Evolutionary conservation across 306 rosid genomes (phyloP), one percentile per base, ranked within the genome.

Genomic region (Arachis hypogaea): DNA sequence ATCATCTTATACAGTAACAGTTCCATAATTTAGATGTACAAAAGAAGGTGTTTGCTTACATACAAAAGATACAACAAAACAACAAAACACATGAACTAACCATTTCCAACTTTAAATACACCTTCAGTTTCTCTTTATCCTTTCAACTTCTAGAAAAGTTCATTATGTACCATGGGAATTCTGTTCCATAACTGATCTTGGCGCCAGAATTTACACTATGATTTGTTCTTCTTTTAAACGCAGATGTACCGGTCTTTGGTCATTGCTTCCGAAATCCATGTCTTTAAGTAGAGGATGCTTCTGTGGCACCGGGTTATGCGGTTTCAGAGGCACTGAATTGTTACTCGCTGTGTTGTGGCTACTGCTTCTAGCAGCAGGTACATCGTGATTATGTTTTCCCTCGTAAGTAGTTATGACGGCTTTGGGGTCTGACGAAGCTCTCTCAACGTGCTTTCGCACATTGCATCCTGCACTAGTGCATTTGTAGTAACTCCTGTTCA

Each of bases 401-500:
- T 94, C 98, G 5, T 94, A 91, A 2, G 97, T 84, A 5, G 97
- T 94, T 66, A 94, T 81, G 58, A 94, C 98, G 46, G 98, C 97
- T 78, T 94, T 91, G 7, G 96, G 80, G 66, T 94, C 98, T 0
- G 92, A 86, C 33, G 97, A 86, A 70, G 98, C 96, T 81, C 98
- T 89, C 85, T 94, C 98, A 5, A 94, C 96, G 61, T 94, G 98
- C 75, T 94, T 94, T 3, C 98, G 97, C 70, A 94, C 98, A 14
- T 88, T 91, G 87, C 98, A 94, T 28, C 98, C 97, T 6, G 86
- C 73, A 71, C 77, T 79, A 14, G 98, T 94, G 85, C 98, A 94
- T 83, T 92, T 94, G 89, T 94, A 94, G 65, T 94, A 94, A 83
- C 97, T 94, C 96, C 98, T 94, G 93, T 63, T 54, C 67, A 69